Evolutionary conservation across 2,329 filamentous ascomycete species (phyloP), one percentile per base, ranked within the genome.

Genomic region (Verticillium albo-atrum): DNA sequence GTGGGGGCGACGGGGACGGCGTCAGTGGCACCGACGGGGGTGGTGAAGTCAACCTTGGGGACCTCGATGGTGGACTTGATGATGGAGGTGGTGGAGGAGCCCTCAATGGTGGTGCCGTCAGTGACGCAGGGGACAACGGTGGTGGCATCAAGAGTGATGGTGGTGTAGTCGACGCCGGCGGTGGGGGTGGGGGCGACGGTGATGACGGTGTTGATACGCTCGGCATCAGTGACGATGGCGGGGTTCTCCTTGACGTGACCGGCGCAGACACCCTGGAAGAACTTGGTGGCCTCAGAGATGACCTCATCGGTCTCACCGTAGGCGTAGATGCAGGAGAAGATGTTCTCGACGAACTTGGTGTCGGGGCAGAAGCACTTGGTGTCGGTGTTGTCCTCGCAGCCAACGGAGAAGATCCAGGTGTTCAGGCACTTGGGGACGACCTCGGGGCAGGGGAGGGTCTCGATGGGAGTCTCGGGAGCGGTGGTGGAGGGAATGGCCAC

Each of bases 211-310:
- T 85, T 85, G 72, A 86, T 78, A 42, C 81, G 80, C 26, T 89
- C 86, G 66, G 91, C 86, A 63, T 84, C 87, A 55, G 90, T 96
- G 70, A 91, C 85, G 68, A 98, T 90, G 64, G 82, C 90, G n/a
- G 93, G 92, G 84, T 97, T 97, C 71, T 83, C 68, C 17, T 83
- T 79, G 35, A 91, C 83, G 75, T 89, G 88, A 57, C 83, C 77
- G 60, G 90, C 92, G 79, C 94, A 98, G 77, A 98, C 91, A 73
- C 93, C 93, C 75, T 93, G 89, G 81, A 97, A 89, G 85, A 91
- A 97, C 68, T 84, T 83, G 61, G 95, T 82, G 62, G 92, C 91
- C 67, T 86, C 77, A 58, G 85, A 80, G 67, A 94, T 82, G 71
- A 90, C 83, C 53, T 83, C 79, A 62, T 88, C 82, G 61, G 82